Evolutionary conservation across 441 rosid genomes (phyloP), one percentile per base, ranked within the genome.

Genomic region (Capsella rubella): DNA sequence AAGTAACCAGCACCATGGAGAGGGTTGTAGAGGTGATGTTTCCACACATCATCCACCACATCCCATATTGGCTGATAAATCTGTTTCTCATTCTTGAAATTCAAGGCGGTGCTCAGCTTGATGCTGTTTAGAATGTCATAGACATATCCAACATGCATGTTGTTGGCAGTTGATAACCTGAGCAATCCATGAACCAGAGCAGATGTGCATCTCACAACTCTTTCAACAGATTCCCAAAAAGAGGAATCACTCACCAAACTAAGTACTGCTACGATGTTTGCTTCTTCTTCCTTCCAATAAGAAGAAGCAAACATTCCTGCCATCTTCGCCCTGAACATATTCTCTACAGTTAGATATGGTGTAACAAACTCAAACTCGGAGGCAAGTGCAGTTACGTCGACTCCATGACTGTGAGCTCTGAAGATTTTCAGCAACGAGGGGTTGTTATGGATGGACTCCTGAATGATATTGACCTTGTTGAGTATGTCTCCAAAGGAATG

Each of bases 1-100:
- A 77, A 85, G 72, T 85, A 86, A 43, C 84, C 91, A 3, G 91
- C 86, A 66, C 82, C 85, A 78, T 90, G 92, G 32, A 90, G 81
- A 68, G 87, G 86, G 61, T 73, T 85, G 67, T 83, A 84, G 34
- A 87, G 83, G 75, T 73, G 63, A 3, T 31, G 65, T 34, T 82
- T 55, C 91, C 92, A 86, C 2, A 90, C 82, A 50, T 84, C 86
- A 70, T 90, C 89, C n/a, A 90, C 83, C 50, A 73, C 80, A 69
- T 77, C 63, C 90, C 90, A 86, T 25, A 85, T 50, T 29, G 87
- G 83, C 72, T 54, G 32, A 72, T 80, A 87, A 62, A 18, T 53
- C 59, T 66, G 55, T 67, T 67, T 32, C 54, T 80, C 28, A 57
- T 65, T 49, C 59, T 65, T 49, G 39, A 82, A 56, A 10, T 60